phyloP scores from a whole-genome alignment of 192 early-diverging fungal genomes.

The Spizellomyces sp. region DNA sequence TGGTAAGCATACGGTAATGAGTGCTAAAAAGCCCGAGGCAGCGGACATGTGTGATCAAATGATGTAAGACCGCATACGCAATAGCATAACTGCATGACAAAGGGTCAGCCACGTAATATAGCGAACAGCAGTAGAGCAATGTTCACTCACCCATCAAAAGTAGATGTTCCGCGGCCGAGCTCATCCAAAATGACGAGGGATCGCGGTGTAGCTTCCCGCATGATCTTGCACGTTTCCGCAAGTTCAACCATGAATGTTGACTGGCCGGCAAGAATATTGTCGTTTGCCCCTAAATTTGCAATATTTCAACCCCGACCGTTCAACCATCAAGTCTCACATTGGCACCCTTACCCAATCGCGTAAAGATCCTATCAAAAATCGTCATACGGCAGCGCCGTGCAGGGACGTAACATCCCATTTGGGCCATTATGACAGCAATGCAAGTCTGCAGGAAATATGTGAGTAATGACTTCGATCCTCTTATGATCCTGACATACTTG shows the following conservation, averaged over 20 bases:
- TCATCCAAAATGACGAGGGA: slow-evolving; percentile 97
- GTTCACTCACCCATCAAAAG: slow-evolving; percentile 78
- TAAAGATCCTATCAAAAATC: slow-evolving; percentile 93
- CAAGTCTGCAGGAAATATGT: slow-evolving; percentile 58
- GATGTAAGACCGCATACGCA: slow-evolving; percentile 87
- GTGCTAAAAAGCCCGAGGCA: slow-evolving; percentile 95
- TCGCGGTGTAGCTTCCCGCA: slow-evolving; percentile 84
- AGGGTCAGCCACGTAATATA: not conserved
- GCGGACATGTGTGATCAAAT: slow-evolving; percentile 75
- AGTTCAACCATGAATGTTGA: slow-evolving; percentile 97
- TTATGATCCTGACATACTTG: slow-evolving; percentile 23
- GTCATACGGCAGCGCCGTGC: slow-evolving; percentile 72
- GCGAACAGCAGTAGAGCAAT: not conserved
- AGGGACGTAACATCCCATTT: slow-evolving; percentile 93
- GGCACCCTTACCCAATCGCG: slow-evolving; percentile 72
- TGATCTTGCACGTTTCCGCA: slow-evolving; percentile 88
- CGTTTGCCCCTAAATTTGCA: slow-evolving; percentile 71
- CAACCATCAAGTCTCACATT: not conserved
- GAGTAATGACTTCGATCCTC: too few relatives aligned
- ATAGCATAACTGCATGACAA: slow-evolving; percentile 67
- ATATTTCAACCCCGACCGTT: not conserved
- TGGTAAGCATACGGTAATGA: slow-evolving; percentile 91
- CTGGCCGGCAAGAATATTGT: slow-evolving; percentile 92
- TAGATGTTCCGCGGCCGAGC: slow-evolving; percentile 95
- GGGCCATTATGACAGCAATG: slow-evolving; percentile 93